Conservation (phyloP, 2,329 filamentous ascomycete genomes). For the Hypoxylon rubiginosum region DNA sequence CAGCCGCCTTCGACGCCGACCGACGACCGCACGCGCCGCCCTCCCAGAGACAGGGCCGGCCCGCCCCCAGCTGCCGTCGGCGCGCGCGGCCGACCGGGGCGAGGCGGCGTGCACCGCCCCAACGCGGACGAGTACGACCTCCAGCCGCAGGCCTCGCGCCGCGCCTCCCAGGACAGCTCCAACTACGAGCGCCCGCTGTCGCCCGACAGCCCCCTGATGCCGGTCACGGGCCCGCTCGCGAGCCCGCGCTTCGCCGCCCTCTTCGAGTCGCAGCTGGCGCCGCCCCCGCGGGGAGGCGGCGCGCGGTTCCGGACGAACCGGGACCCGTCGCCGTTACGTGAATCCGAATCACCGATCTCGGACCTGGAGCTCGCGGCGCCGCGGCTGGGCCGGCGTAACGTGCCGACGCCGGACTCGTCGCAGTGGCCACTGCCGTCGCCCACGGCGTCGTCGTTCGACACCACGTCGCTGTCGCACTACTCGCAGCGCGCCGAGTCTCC, state of each 20-base stretch:
- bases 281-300: slow-evolving; percentile 23
- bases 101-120: slow-evolving; percentile 33
- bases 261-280: slow-evolving; percentile 34
- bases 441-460: slow-evolving; percentile 27
- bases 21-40: slow-evolving; percentile 15
- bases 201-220: slow-evolving; percentile 48
- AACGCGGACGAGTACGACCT: slow-evolving; percentile 36
- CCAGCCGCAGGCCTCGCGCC: slow-evolving; percentile 18
- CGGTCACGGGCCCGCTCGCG: slow-evolving; percentile 46
- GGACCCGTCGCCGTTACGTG: slow-evolving; percentile 1
- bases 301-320: slow-evolving; percentile 5
- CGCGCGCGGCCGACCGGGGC: slow-evolving; percentile 30
- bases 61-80: slow-evolving; percentile 41
- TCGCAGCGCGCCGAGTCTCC: slow-evolving; percentile 16
- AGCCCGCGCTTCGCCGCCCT: slow-evolving; percentile 42
- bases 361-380: slow-evolving; percentile 17
- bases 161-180: slow-evolving; percentile 41
- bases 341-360: slow-evolving; percentile 3
- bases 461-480: background rate
- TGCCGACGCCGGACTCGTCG: slow-evolving; percentile 35
- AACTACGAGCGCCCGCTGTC: slow-evolving; percentile 42
- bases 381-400: slow-evolving; percentile 31
- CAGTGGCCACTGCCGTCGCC: slow-evolving; percentile 41
- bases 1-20: slow-evolving; percentile 34
- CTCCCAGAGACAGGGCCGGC: slow-evolving; percentile 28